Conservation (phyloP, 148 eudicot genomes). For the Fagopyrum homotropicum region DNA sequence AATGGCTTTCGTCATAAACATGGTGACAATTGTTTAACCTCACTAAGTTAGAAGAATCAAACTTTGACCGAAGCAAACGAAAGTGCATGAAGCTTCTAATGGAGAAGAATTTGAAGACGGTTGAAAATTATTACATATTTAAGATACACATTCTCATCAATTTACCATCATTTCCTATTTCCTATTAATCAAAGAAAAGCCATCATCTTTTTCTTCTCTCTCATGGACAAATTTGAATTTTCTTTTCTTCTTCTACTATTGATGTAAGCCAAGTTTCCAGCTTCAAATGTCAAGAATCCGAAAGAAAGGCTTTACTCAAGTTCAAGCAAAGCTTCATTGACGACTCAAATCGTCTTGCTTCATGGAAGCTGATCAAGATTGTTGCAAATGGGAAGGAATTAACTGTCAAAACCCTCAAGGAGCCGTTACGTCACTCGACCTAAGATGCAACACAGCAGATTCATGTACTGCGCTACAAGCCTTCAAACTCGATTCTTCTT, state of each 20-base stretch:
- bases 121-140: too few relatives aligned
- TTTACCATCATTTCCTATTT: background rate
- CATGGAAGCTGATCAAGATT: constrained; percentile 17
- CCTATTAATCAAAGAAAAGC: background rate
- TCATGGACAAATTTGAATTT: background rate
- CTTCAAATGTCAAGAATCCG: constrained; percentile 13
- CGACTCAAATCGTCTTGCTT: constrained; percentile 12
- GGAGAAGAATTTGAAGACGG: background rate
- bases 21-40: background rate
- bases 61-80: background rate
- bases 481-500: constrained; percentile 7
- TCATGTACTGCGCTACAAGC: background rate
- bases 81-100: too few relatives aligned
- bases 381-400: constrained; percentile 24
- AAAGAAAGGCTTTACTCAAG: constrained; percentile 18
- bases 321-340: constrained; percentile 18
- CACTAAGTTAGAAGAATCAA: background rate
- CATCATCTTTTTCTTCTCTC: background rate
- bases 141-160: background rate
- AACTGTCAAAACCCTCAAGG: constrained; percentile 16
- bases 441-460: background rate
- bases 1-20: background rate
- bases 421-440: constrained; percentile 15
- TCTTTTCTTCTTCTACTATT: background rate
- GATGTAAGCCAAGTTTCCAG: background rate